Conservation (phyloP, 2,329 filamentous ascomycete genomes). For the Phialocephala sp. region DNA sequence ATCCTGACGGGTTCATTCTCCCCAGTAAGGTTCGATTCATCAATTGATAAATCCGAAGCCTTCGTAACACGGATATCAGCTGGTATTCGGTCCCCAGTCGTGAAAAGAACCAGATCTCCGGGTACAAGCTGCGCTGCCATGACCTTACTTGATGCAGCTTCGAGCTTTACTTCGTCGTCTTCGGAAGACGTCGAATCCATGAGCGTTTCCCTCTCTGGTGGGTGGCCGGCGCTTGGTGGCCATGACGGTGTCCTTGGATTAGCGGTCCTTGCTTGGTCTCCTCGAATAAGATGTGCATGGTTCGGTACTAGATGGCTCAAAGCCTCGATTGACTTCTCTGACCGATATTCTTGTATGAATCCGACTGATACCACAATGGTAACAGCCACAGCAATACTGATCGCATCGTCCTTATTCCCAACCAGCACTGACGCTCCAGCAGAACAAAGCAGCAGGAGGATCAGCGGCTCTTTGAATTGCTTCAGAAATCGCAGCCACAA, state of each 20-base stretch:
- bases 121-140: constrained; percentile 87
- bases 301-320: constrained; percentile 93
- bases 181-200: constrained; percentile 43
- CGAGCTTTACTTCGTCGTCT: constrained; percentile 64
- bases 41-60: constrained; percentile 87
- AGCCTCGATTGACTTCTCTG: constrained; percentile 95
- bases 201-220: constrained; percentile 35
- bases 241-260: constrained; percentile 48
- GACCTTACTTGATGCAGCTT: constrained; percentile 79
- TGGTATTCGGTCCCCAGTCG: constrained; percentile 94
- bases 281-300: constrained; percentile 89
- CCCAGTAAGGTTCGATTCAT: constrained; percentile 95
- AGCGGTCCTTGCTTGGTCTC: constrained; percentile 33
- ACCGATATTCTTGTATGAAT: constrained; percentile 96
- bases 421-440: constrained; percentile 88
- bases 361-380: constrained; percentile 96
- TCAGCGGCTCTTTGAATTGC: constrained; percentile 96
- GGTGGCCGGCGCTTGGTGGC: constrained; percentile 49
- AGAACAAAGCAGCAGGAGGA: constrained; percentile 87
- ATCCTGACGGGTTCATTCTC: constrained; percentile 94
- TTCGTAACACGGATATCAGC: constrained; percentile 94
- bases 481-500: constrained; percentile 94
- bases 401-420: constrained; percentile 91
- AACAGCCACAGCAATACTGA: constrained; percentile 94
- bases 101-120: constrained; percentile 91